A percentile compares a stretch with the other conserved stretches of the same genome.
Conservation (phyloP, 2,329 filamentous ascomycete genomes). For the Aspergillus bombycis region DNA sequence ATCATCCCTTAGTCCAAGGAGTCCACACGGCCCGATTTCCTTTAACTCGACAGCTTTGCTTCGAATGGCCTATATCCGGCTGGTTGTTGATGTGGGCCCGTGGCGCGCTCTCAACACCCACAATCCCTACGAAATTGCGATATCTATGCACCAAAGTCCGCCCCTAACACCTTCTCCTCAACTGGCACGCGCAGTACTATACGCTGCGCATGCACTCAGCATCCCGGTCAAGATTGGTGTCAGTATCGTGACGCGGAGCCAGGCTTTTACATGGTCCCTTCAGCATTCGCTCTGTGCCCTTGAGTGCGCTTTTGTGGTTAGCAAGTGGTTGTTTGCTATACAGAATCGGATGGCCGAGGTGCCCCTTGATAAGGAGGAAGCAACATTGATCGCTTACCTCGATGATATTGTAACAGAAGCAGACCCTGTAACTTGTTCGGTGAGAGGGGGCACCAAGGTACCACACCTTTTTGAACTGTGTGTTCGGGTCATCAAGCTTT, state of each 20-base stretch:
- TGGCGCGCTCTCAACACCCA: constrained; percentile 8
- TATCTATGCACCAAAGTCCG: background rate
- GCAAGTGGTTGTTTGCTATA: constrained; percentile 34
- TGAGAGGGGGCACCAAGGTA: too few species aligned
- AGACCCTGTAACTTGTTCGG: too few species aligned
- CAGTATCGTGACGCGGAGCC: constrained; percentile 20
- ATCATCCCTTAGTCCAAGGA: constrained; percentile 50
- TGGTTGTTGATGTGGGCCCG: constrained; percentile 9
- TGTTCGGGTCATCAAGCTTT: too few species aligned
- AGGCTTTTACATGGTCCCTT: constrained; percentile 22
- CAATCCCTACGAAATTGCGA: constrained; percentile 1
- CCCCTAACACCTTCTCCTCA: background rate
- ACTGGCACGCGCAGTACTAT: constrained; percentile 9
- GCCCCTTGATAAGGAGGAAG: too few species aligned
- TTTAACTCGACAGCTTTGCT: constrained; percentile 21
- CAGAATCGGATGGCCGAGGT: too few species aligned
- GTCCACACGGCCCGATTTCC: constrained; percentile 12
- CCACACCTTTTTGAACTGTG: too few species aligned
- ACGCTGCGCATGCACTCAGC: constrained; percentile 16
- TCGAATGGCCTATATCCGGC: constrained; percentile 17
- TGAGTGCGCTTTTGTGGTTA: constrained; percentile 36
- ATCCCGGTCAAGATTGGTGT: constrained; percentile 22
- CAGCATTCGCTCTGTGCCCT: constrained; percentile 26
- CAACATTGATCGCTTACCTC: too few species aligned
- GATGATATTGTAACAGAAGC: too few species aligned